These are phyloP conservation scores for Globisporangium viniferum DNA, from an alignment of 352 stramenopile genomes.

Conservation along the genomic window DNA sequence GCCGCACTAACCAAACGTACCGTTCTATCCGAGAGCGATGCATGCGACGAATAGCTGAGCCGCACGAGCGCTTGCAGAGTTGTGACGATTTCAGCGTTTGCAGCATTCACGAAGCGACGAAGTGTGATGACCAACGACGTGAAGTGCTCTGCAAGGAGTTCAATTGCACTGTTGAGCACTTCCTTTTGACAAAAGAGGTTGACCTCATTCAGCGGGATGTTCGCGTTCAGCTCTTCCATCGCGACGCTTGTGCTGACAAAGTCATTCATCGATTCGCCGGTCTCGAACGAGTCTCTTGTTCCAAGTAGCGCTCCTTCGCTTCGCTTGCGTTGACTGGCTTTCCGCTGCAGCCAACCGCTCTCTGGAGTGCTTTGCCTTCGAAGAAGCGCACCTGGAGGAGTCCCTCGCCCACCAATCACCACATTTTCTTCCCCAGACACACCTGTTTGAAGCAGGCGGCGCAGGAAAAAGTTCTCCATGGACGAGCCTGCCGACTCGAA, in stretches of 20 bases:
- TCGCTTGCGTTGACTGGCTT: conserved; percentile 13
- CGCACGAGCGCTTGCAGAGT: conserved; percentile 52
- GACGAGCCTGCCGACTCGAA: conserved; percentile 21
- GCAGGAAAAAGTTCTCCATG: conserved; percentile 60
- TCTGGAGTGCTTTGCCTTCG: conserved; percentile 8
- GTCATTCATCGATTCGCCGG: conserved; percentile 49
- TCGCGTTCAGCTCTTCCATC: conserved; percentile 61
- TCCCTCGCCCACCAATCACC: conserved; percentile 4
- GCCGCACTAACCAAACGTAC: conserved; percentile 15
- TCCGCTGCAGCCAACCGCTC: conserved; percentile 37
- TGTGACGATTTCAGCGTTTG: conserved; percentile 35
- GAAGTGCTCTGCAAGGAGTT: conserved; percentile 49
- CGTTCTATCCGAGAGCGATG: conserved; percentile 36
- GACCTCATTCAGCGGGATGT: conserved; percentile 40
- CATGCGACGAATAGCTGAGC: conserved; percentile 41
- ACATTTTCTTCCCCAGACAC: conserved; percentile 14
- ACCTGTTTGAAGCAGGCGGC: conserved; percentile 40
- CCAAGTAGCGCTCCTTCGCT: conserved; percentile 3
- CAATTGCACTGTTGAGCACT: conserved; percentile 41
- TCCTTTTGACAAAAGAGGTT: conserved; percentile 29
- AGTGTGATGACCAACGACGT: conserved; percentile 30
- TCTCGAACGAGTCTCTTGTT: conserved; percentile 43
- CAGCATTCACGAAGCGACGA: conserved; percentile 32
- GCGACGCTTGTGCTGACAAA: conserved; percentile 33
- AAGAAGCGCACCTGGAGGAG: background rate